Evolutionary conservation across 371 early-diverging fungal species (phyloP).

Genomic region (Circinella umbellata): DNA sequence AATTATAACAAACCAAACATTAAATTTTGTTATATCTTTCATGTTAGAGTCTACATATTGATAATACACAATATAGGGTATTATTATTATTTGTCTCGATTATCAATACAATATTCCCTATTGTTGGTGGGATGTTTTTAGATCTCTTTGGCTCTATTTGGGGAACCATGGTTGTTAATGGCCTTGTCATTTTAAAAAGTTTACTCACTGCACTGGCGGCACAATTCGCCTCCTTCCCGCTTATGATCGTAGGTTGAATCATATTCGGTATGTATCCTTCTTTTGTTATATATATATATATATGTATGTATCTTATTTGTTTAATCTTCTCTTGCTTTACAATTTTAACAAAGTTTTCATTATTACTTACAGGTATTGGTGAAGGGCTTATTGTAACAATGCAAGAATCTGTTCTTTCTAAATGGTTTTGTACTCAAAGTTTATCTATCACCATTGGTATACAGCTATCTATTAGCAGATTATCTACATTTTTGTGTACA

Average conservation of each 20-base stretch:
- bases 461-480: conserved; percentile 57
- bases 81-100: conserved; percentile 53
- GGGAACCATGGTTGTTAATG: conserved; percentile 51
- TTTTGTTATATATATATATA: no score
- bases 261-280: conserved; percentile 37
- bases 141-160: conserved; percentile 59
- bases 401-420: conserved; percentile 61
- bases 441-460: conserved; percentile 47
- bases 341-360: no score
- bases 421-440: conserved; percentile 59
- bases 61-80: conserved; percentile 60
- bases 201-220: conserved; percentile 54
- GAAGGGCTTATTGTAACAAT: conserved; percentile 59
- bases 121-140: conserved; percentile 54
- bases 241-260: conserved; percentile 55
- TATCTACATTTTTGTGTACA: conserved; percentile 55
- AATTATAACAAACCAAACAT: neutral
- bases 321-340: no score
- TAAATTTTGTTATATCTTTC: neutral
- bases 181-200: conserved; percentile 46
- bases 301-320: no score
- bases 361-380: conserved; percentile 32
- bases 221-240: conserved; percentile 38
- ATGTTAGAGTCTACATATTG: conserved; percentile 36
- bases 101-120: conserved; percentile 61